Conservation (phyloP, 2,329 filamentous ascomycete species). For the Ophiostoma australiae region DNA sequence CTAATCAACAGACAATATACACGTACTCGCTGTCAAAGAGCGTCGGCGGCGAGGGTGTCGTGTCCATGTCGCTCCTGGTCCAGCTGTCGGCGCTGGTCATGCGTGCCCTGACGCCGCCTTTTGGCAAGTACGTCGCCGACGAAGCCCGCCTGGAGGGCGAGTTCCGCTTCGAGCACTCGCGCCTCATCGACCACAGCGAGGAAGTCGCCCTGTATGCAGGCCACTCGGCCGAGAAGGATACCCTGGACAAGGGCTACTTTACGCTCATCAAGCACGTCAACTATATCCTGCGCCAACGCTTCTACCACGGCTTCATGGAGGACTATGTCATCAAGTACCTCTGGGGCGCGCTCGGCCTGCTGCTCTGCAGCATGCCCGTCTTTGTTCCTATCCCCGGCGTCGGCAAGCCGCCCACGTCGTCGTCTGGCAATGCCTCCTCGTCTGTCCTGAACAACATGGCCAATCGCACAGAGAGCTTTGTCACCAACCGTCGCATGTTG, state of each 20-base stretch:
- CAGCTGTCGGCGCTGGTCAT: conserved; percentile 90
- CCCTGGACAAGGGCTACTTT: conserved; percentile 96
- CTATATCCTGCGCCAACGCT: conserved; percentile 78
- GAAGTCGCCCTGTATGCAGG: conserved; percentile 90
- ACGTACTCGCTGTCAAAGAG: conserved; percentile 89
- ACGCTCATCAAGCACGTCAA: conserved; percentile 99
- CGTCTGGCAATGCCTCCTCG: neutral
- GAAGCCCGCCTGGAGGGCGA: conserved; percentile 92
- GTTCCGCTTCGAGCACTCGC: conserved; percentile 90
- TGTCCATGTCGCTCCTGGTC: conserved; percentile 91
- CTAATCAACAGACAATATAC: conserved; percentile 59
- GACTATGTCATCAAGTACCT: conserved; percentile 99
- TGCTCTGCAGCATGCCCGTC: conserved; percentile 90
- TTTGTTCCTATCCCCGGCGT: conserved; percentile 87
- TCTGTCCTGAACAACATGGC: conserved; percentile 52
- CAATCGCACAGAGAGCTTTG: conserved; percentile 70
- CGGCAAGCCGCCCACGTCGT: conserved; percentile 36
- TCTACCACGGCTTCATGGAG: conserved; percentile 99
- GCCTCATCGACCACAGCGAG: conserved; percentile 92
- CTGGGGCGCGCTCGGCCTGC: conserved; percentile 87
- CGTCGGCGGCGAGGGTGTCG: conserved; percentile 91
- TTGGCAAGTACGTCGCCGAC: conserved; percentile 95
- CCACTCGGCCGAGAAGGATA: conserved; percentile 92
- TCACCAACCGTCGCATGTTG: conserved; percentile 89
- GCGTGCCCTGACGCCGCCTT: conserved; percentile 89